phyloP scores from a whole-genome alignment of 2,329 filamentous ascomycete genomes.

The Thielaviopsis musarum region DNA sequence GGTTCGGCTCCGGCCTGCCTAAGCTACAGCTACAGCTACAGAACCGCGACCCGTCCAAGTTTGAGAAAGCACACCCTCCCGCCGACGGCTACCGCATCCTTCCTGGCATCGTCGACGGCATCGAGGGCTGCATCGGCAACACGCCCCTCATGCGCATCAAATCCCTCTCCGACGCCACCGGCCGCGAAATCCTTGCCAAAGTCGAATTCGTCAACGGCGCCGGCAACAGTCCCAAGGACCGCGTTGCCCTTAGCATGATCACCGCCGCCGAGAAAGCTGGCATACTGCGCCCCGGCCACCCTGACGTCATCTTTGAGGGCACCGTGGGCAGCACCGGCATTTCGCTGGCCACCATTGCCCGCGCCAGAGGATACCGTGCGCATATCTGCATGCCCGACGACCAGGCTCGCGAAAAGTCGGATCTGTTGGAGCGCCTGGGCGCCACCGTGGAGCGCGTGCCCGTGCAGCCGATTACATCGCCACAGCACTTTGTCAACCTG shows the following conservation, averaged over 20 bases:
- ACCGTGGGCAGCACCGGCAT: conserved; percentile 95
- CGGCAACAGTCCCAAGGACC: conserved; percentile 84
- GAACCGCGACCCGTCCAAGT: conserved; percentile 1
- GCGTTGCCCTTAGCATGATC: conserved; percentile 86
- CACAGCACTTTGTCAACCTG: conserved; percentile 85
- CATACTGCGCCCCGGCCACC: conserved; percentile 58
- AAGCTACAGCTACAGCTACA: conserved; percentile 22
- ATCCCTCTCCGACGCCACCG: conserved; percentile 71
- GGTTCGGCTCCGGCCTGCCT: conserved; percentile 29
- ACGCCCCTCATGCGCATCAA: conserved; percentile 79
- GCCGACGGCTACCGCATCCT: conserved; percentile 10
- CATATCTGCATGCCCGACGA: conserved; percentile 98
- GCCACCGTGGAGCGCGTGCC: conserved; percentile 83
- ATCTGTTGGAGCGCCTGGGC: conserved; percentile 75
- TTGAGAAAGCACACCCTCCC: conserved; percentile 7
- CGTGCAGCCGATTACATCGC: conserved; percentile 85
- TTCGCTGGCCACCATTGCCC: conserved; percentile 74
- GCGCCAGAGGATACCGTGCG: conserved; percentile 75
- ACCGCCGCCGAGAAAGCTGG: conserved; percentile 61
- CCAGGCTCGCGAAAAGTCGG: conserved; percentile 73
- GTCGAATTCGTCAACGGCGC: conserved; percentile 94
- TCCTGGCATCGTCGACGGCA: conserved; percentile 46
- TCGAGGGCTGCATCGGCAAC: conserved; percentile 84
- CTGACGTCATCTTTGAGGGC: conserved; percentile 93
- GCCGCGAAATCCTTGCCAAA: conserved; percentile 80